Conservation (phyloP, 805 yeast species). For the Hanseniaspora thailandica region DNA sequence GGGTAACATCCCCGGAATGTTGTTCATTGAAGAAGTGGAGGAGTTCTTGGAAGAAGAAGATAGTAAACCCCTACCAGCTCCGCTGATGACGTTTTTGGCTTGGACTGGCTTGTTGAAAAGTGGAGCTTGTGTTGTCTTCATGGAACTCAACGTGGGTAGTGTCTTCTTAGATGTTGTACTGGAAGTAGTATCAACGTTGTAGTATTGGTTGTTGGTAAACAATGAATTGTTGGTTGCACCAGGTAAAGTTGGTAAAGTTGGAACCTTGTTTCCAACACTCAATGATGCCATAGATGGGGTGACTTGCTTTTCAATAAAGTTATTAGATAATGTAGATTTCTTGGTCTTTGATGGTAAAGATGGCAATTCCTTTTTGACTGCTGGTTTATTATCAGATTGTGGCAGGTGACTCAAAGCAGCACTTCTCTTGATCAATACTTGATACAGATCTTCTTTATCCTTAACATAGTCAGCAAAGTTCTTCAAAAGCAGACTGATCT, state of each 20-base stretch:
- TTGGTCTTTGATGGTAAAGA: background rate
- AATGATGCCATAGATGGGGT: background rate
- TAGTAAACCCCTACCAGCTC: background rate
- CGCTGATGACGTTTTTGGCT: background rate
- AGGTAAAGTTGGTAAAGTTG: background rate
- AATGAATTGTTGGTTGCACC: background rate
- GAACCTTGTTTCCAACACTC: background rate
- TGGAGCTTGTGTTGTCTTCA: background rate
- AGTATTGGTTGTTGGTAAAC: background rate
- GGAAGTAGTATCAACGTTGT: background rate
- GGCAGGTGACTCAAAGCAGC: constrained; percentile 20
- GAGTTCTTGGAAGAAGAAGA: background rate
- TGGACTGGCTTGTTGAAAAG: background rate
- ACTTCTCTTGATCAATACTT: constrained; percentile 18
- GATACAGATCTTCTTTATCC: constrained; percentile 34
- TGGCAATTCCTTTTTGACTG: background rate
- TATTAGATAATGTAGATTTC: background rate
- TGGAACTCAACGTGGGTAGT: background rate
- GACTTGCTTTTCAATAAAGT: background rate
- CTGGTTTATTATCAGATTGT: constrained; percentile 14
- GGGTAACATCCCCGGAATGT: background rate
- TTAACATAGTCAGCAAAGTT: constrained; percentile 52
- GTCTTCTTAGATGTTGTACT: background rate
- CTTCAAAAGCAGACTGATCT: constrained; percentile 39
- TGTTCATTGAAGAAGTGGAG: background rate